Conservation (phyloP, 371 early-diverging fungal species). For the Rhizopus delemar region DNA sequence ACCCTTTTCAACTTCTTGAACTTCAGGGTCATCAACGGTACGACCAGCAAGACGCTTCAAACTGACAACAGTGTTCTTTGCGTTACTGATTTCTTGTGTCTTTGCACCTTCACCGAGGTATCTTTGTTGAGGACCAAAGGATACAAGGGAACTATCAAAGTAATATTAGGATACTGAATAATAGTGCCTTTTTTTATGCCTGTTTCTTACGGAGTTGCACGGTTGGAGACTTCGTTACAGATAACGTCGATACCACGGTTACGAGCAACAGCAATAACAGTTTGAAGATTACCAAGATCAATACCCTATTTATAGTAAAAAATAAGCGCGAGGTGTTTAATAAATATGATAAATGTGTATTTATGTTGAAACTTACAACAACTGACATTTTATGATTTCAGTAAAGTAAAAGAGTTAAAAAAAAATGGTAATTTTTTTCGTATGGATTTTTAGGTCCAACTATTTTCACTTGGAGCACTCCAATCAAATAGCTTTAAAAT, state of each 20-base stretch:
- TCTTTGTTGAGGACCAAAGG: conserved; percentile 94
- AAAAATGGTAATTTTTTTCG: background rate
- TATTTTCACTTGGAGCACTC: background rate
- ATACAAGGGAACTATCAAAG: conserved; percentile 74
- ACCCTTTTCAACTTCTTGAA: conserved; percentile 79
- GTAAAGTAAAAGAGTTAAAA: background rate
- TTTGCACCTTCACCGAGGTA: conserved; percentile 95
- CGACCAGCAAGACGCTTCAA: conserved; percentile 97
- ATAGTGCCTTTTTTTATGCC: background rate
- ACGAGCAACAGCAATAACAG: conserved; percentile 95
- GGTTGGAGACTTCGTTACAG: conserved; percentile 94
- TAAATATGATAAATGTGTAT: background rate
- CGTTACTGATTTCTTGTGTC: conserved; percentile 93
- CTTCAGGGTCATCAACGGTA: conserved; percentile 85
- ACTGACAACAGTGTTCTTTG: conserved; percentile 91
- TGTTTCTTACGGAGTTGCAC: conserved; percentile 88
- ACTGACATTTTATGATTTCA: conserved; percentile 38
- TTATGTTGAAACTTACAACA: conserved; percentile 39
- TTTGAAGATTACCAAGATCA: conserved; percentile 95
- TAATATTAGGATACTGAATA: conserved; percentile 1
- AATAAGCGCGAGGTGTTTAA: too few relatives aligned
- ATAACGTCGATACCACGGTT: conserved; percentile 98
- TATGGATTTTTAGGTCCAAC: conserved; percentile 6
- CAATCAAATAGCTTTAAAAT: background rate
- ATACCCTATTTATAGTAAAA: conserved; percentile 63